phyloP scores from a whole-genome alignment of 495 filamentous ascomycete species.

The Hypoxylon lienhwacheense region DNA sequence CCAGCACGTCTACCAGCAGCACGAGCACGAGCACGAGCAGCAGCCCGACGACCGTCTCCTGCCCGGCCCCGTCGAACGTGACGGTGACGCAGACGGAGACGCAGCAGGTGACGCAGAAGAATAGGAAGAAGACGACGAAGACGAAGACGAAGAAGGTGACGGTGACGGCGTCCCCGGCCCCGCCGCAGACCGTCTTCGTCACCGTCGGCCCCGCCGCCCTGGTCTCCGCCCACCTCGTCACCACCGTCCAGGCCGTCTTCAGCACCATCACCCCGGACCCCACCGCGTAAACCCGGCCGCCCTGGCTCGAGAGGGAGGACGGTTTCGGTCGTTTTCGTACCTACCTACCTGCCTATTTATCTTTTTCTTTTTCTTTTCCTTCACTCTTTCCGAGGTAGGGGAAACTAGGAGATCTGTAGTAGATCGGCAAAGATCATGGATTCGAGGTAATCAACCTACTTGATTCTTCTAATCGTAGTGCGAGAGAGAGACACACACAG shows the following conservation, averaged over 20 bases:
- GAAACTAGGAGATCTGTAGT: too few species aligned
- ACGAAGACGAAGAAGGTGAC: conserved; percentile 3
- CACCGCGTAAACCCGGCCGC: conserved; percentile 25
- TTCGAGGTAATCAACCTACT: too few species aligned
- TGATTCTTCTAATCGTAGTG: too few species aligned
- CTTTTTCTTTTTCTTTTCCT: too few species aligned
- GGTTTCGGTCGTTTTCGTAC: too few species aligned
- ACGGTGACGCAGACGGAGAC: conserved; percentile 1
- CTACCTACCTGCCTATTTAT: too few species aligned
- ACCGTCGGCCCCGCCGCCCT: neutral
- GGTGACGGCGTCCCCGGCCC: neutral
- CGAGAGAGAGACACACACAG: too few species aligned
- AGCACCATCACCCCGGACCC: conserved; percentile 12
- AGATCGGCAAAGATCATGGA: too few species aligned
- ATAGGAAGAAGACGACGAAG: neutral
- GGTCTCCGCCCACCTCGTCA: neutral
- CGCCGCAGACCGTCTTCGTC: neutral
- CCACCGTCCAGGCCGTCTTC: conserved; percentile 5
- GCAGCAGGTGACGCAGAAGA: neutral
- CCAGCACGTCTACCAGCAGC: neutral
- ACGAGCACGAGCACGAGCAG: neutral
- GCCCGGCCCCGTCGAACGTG: neutral
- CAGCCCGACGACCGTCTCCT: neutral
- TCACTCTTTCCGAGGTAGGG: too few species aligned
- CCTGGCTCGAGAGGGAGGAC: too few species aligned